Conservation (phyloP, 2,329 filamentous ascomycete species). For the Diaporthe vaccinii region DNA sequence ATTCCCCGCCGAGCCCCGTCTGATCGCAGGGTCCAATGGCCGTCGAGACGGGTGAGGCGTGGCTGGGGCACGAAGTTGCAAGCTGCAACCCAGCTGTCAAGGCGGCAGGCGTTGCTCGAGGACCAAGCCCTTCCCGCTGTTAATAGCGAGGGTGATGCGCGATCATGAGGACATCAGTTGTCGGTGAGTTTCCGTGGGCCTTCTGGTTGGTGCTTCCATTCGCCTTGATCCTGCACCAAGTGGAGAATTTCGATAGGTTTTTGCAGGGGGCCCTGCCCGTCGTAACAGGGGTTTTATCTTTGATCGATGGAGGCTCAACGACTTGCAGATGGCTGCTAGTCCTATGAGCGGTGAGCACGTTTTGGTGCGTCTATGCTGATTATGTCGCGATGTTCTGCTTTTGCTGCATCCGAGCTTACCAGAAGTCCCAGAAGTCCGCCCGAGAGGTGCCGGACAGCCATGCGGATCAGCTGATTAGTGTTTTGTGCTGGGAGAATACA, state of each 20-base stretch:
- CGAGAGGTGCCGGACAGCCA: slow-evolving; percentile 22
- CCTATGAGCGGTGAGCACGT: slow-evolving; percentile 42
- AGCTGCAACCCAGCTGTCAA: slow-evolving; percentile 31
- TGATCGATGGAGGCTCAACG: slow-evolving; percentile 36
- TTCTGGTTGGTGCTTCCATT: slow-evolving; percentile 34
- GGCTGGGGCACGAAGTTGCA: slow-evolving; percentile 25
- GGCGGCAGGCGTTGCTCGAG: slow-evolving; percentile 6
- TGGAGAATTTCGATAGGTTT: slow-evolving; percentile 35
- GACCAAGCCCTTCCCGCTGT: background rate
- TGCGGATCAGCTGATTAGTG: slow-evolving; percentile 7
- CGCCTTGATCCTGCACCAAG: slow-evolving; percentile 36
- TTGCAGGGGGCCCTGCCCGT: slow-evolving; percentile 24
- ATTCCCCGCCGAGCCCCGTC: slow-evolving; percentile 28
- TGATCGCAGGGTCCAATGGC: slow-evolving; percentile 15
- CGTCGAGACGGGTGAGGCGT: slow-evolving; percentile 34
- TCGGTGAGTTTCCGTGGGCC: slow-evolving; percentile 41
- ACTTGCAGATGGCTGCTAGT: slow-evolving; percentile 30
- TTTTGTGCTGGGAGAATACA: slow-evolving; percentile 10
- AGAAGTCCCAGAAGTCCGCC: background rate
- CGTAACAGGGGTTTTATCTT: slow-evolving; percentile 37
- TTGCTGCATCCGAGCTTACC: slow-evolving; percentile 25
- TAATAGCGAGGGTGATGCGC: background rate
- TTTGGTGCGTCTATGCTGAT: slow-evolving; percentile 23
- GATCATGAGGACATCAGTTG: slow-evolving; percentile 40
- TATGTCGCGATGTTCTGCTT: slow-evolving; percentile 28